Evolutionary conservation across 2,329 filamentous ascomycete species (phyloP).

Genomic region (Akanthomyces uredinophilus): DNA sequence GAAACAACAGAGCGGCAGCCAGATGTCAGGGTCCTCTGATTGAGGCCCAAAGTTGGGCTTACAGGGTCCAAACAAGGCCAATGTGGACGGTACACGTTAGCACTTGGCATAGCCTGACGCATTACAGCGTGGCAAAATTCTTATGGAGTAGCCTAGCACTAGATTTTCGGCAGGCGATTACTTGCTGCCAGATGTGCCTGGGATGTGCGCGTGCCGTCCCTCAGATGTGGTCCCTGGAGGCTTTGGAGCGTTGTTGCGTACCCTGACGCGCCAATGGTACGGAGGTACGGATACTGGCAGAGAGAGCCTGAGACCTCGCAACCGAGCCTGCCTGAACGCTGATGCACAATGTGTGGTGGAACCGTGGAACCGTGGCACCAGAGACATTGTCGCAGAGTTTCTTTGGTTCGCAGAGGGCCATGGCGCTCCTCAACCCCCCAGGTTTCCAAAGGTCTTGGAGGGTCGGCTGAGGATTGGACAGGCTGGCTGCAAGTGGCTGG

Average conservation of each 20-base stretch:
- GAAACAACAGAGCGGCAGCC: background rate
- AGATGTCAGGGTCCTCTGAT: conserved; percentile 7
- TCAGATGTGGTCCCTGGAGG: background rate
- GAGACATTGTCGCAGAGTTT: conserved; percentile 13
- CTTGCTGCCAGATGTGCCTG: background rate
- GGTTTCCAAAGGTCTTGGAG: background rate
- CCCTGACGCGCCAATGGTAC: background rate
- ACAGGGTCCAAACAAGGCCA: background rate
- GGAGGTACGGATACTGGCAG: too few relatives aligned
- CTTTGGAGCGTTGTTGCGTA: background rate
- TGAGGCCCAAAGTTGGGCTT: background rate
- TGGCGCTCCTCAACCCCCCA: background rate
- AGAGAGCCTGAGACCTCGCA: background rate
- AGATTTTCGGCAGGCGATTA: background rate
- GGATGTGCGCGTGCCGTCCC: background rate
- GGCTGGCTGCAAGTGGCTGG: background rate
- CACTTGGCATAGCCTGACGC: background rate
- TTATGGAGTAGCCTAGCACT: background rate
- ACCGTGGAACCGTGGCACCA: background rate
- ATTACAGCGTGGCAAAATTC: background rate
- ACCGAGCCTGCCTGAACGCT: background rate
- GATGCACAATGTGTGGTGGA: background rate
- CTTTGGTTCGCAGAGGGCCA: conserved; percentile 6
- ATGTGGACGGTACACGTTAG: background rate
- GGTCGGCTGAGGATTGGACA: background rate